Percentiles rank a stretch among this genome's conserved stretches.
These are phyloP conservation scores for Nothopassalora personata DNA, from an alignment of 2,329 filamentous ascomycete genomes.

Conservation along the genomic window DNA sequence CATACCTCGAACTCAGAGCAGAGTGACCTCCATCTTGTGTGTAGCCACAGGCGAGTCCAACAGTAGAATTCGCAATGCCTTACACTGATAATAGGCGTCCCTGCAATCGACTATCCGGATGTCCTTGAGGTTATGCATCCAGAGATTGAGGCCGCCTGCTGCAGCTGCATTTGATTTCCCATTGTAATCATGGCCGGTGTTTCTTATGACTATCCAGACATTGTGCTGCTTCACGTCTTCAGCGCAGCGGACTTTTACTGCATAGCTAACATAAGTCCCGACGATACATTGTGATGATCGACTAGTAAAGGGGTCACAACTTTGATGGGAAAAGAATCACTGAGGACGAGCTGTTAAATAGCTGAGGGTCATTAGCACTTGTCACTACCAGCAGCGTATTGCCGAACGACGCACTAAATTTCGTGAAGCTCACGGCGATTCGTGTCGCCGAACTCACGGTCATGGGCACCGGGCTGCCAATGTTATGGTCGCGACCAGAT, in stretches of 20 bases:
- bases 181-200: constrained; percentile 40
- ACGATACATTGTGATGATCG: constrained; percentile 36
- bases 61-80: constrained; percentile 51
- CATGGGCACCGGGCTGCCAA: constrained; percentile 50
- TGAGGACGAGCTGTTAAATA: constrained; percentile 33
- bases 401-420: constrained; percentile 36
- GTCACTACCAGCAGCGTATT: background rate
- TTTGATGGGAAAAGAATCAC: constrained; percentile 37
- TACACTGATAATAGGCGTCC: constrained; percentile 41
- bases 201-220: constrained; percentile 46
- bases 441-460: constrained; percentile 26
- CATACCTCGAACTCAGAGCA: constrained; percentile 49
- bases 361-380: constrained; percentile 5
- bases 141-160: constrained; percentile 53
- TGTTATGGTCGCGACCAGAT: constrained; percentile 50
- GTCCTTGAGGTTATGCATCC: constrained; percentile 53
- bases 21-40: constrained; percentile 57
- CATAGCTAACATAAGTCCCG: constrained; percentile 40
- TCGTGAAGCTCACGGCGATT: constrained; percentile 40
- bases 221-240: constrained; percentile 34
- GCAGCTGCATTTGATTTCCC: constrained; percentile 61
- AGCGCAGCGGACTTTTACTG: constrained; percentile 22
- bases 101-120: constrained; percentile 42
- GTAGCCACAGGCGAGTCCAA: constrained; percentile 57
- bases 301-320: constrained; percentile 39